A percentile compares a stretch with the other conserved stretches of the same genome.
These are phyloP conservation scores for Tulasnella sp. DNA, from an alignment of 768 basidiomycete genomes.

Conservation along the genomic window DNA sequence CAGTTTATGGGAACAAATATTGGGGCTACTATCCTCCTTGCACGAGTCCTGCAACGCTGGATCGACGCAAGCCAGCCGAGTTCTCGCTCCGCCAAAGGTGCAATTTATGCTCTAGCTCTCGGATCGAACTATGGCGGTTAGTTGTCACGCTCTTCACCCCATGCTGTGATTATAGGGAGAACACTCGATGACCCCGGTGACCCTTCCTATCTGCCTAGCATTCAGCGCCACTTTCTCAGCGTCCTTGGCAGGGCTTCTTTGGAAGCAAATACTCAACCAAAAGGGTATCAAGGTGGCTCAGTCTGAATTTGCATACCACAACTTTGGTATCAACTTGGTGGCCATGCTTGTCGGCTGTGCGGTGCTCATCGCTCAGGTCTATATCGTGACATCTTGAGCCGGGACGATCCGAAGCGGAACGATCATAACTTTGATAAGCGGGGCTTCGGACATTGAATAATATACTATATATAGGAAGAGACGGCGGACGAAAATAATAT, in stretches of 20 bases:
- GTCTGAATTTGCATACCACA: constrained; percentile 53
- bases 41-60: constrained; percentile 63
- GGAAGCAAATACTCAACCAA: constrained; percentile 68
- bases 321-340: constrained; percentile 26
- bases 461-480: background rate
- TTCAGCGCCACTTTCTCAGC: constrained; percentile 86
- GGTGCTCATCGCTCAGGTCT: constrained; percentile 30
- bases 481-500: background rate
- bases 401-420: background rate
- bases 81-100: constrained; percentile 24
- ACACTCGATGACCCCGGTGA: background rate
- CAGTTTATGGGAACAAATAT: constrained; percentile 81
- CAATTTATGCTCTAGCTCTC: constrained; percentile 59
- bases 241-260: constrained; percentile 82
- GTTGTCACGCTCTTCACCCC: constrained; percentile 1
- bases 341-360: constrained; percentile 30
- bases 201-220: constrained; percentile 41
- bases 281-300: constrained; percentile 65
- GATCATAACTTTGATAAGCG: constrained; percentile 5
- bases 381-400: constrained; percentile 8
- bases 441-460: background rate
- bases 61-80: constrained; percentile 24
- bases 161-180: background rate
- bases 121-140: constrained; percentile 73
- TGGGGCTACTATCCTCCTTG: constrained; percentile 83